These are phyloP conservation scores for Mercurialis annua DNA, from an alignment of 345 rosid genomes.

Conservation along the genomic window DNA sequence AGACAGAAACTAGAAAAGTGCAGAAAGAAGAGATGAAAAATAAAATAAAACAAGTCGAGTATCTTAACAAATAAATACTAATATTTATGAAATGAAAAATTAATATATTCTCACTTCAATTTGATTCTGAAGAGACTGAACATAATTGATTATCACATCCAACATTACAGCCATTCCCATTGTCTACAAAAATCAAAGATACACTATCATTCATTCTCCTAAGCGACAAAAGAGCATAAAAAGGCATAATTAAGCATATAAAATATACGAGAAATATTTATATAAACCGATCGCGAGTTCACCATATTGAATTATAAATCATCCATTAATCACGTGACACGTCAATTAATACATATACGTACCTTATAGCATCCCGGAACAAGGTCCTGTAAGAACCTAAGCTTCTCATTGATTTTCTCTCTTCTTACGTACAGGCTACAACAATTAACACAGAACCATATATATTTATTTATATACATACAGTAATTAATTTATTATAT, in stretches of 20 bases:
- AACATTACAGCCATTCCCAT: conserved; percentile 91
- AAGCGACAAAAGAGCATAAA: no score
- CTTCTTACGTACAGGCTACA: conserved; percentile 74
- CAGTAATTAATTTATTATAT: no score
- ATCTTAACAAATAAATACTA: neutral
- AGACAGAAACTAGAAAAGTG: conserved; percentile 41
- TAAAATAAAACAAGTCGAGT: neutral
- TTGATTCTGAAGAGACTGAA: conserved; percentile 63
- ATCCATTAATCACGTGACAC: no score
- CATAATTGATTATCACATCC: conserved; percentile 66
- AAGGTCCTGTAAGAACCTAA: conserved; percentile 65
- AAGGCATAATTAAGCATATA: no score
- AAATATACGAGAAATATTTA: no score
- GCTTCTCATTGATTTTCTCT: conserved; percentile 74
- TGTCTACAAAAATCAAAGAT: conserved; percentile 44
- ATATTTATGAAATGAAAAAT: neutral
- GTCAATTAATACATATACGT: no score
- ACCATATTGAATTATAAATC: no score
- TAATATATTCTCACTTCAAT: conserved; percentile 42
- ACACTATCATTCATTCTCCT: no score
- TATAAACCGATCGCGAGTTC: no score
- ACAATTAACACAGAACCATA: neutral
- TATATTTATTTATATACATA: neutral
- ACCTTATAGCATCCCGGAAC: conserved; percentile 92
- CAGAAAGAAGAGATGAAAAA: neutral